These are phyloP conservation scores for Lomentospora prolificans DNA, from an alignment of 2,329 filamentous ascomycete species.

Conservation along the genomic window DNA sequence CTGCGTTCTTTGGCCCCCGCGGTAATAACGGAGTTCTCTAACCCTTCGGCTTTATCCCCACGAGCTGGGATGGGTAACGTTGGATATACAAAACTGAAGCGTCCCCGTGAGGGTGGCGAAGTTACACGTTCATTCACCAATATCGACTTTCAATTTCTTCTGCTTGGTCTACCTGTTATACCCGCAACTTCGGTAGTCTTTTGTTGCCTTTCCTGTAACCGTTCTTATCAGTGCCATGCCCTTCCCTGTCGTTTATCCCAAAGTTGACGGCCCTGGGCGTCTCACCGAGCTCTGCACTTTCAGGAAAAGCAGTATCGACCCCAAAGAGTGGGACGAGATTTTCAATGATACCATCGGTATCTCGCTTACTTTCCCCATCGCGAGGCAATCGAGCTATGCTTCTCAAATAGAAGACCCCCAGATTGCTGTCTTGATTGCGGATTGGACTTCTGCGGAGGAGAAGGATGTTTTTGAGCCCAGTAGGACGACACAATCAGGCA, in stretches of 20 bases:
- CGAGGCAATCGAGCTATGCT: background rate
- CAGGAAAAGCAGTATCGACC: background rate
- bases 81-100: too few species aligned
- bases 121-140: too few species aligned
- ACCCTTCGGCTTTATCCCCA: too few species aligned
- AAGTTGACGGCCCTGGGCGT: background rate
- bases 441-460: conserved; percentile 1
- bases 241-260: background rate
- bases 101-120: too few species aligned
- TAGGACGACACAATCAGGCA: background rate
- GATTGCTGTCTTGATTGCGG: background rate
- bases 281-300: background rate
- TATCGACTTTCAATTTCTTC: too few species aligned
- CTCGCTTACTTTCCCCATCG: background rate
- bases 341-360: background rate
- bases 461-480: background rate
- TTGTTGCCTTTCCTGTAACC: too few species aligned
- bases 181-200: too few species aligned
- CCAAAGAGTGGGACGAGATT: background rate
- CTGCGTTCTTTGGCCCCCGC: too few species aligned
- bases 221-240: too few species aligned
- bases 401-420: background rate
- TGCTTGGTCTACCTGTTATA: too few species aligned
- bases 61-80: too few species aligned
- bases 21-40: too few species aligned